phyloP scores from a whole-genome alignment of 2,329 filamentous ascomycete species.

The Emergomyces pasteurianus region DNA sequence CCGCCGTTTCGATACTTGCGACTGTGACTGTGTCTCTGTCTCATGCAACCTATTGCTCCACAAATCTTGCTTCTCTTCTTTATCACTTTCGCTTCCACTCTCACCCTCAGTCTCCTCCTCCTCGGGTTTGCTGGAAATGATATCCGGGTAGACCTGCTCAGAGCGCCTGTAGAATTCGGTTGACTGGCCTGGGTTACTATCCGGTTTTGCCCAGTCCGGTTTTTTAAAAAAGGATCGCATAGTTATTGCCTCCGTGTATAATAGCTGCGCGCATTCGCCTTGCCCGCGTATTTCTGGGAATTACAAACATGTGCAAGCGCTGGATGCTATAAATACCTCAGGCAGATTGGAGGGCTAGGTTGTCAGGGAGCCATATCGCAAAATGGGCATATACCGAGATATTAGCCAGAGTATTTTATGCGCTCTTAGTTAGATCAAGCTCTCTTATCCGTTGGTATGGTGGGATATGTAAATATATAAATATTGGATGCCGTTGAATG shows the following conservation, averaged over 20 bases:
- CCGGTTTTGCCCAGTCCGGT: constrained; percentile 37
- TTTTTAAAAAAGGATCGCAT: constrained; percentile 44
- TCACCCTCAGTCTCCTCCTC: constrained; percentile 4
- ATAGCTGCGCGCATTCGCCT: neutral
- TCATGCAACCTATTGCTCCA: neutral
- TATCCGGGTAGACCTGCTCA: constrained; percentile 35
- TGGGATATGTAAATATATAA: too few relatives aligned
- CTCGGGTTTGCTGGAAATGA: constrained; percentile 29
- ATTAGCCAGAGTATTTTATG: neutral
- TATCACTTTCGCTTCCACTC: constrained; percentile 2
- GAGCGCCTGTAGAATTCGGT: constrained; percentile 39
- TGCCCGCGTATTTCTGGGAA: too few relatives aligned
- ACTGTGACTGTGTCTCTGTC: neutral
- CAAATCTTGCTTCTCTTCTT: constrained; percentile 10
- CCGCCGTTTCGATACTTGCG: constrained; percentile 12
- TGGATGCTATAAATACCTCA: neutral
- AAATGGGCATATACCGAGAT: neutral
- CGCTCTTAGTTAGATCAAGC: neutral
- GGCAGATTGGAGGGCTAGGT: neutral
- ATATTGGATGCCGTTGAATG: neutral
- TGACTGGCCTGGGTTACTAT: constrained; percentile 17
- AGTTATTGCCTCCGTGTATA: neutral
- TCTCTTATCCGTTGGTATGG: neutral
- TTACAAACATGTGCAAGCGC: neutral
- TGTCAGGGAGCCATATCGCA: neutral